A percentile compares a stretch with the other conserved stretches of the same genome.
Conservation (phyloP, 31 red algal genomes). For the Odonthalia washingtoniensis region DNA sequence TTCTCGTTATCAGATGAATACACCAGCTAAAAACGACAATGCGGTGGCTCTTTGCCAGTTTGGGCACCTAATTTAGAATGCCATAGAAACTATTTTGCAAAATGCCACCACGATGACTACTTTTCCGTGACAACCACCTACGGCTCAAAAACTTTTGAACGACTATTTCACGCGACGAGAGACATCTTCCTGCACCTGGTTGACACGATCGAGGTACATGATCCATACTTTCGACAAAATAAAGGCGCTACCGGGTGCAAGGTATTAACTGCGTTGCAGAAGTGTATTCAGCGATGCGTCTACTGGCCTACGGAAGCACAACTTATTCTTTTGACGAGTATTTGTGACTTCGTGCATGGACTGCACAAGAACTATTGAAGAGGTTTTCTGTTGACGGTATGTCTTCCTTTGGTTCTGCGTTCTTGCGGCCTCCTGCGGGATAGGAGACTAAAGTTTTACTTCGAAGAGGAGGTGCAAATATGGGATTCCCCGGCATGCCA, state of each 20-base stretch:
- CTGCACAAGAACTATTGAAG: not conserved
- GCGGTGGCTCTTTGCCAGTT: not conserved
- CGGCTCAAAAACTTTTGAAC: not conserved
- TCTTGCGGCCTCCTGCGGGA: not conserved
- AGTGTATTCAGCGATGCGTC: conserved; percentile 35
- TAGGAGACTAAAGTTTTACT: not conserved
- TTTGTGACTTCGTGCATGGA: conserved; percentile 35
- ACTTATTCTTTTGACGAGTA: conserved; percentile 51
- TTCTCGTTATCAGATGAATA: not conserved
- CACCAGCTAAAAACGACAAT: not conserved
- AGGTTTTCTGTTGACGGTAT: not conserved
- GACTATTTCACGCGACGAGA: not conserved
- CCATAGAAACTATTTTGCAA: not conserved
- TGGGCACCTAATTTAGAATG: not conserved
- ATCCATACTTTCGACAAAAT: conserved; percentile 43
- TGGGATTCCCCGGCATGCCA: conserved; percentile 34
- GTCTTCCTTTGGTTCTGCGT: not conserved
- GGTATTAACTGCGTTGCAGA: conserved; percentile 20
- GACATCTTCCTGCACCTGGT: not conserved
- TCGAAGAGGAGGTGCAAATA: not conserved
- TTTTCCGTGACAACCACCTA: not conserved
- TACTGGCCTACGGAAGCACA: conserved; percentile 43
- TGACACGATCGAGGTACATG: not conserved
- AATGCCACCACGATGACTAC: not conserved
- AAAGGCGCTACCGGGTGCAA: conserved; percentile 4